Evolutionary conservation across 1,284 basidiomycete species (phyloP).

Genomic region (Marasmius fiardii): DNA sequence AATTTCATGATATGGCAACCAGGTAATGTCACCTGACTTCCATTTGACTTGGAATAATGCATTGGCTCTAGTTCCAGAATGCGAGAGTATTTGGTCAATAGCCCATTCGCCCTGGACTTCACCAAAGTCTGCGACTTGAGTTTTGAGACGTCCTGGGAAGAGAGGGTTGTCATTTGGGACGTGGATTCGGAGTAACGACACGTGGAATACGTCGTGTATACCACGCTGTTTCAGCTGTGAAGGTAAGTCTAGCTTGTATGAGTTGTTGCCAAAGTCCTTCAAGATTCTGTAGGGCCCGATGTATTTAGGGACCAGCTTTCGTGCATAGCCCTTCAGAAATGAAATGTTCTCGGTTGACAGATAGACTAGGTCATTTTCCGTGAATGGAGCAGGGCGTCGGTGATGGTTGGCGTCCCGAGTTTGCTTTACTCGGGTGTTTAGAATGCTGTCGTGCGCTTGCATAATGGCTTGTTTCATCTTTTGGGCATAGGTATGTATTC

Average conservation of each 20-base stretch:
- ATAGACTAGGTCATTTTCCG: conserved; percentile 24
- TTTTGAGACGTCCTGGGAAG: conserved; percentile 20
- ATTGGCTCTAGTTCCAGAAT: conserved; percentile 16
- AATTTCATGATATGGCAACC: conserved; percentile 18
- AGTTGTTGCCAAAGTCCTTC: conserved; percentile 21
- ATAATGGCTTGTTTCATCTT: conserved; percentile 20
- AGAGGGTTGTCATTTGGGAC: conserved; percentile 25
- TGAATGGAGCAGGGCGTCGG: conserved; percentile 17
- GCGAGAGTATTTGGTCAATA: conserved; percentile 17
- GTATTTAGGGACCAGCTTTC: conserved; percentile 29
- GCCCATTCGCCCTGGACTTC: conserved; percentile 17
- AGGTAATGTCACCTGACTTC: conserved; percentile 22
- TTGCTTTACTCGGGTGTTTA: conserved; percentile 26
- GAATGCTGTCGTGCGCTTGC: conserved; percentile 26
- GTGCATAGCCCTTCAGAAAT: conserved; percentile 22
- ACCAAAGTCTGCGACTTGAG: conserved; percentile 16
- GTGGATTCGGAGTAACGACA: conserved; percentile 22
- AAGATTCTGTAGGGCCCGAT: conserved; percentile 28
- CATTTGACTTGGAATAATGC: conserved; percentile 21
- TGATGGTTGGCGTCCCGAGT: conserved; percentile 23
- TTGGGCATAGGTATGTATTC: conserved; percentile 19
- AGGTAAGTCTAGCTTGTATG: conserved; percentile 24
- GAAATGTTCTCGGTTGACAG: conserved; percentile 28
- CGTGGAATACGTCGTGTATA: conserved; percentile 27
- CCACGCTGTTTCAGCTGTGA: conserved; percentile 19